phyloP scores from a whole-genome alignment of 1,139 yeast genomes.

The Lodderomyces oxycetoniae region DNA sequence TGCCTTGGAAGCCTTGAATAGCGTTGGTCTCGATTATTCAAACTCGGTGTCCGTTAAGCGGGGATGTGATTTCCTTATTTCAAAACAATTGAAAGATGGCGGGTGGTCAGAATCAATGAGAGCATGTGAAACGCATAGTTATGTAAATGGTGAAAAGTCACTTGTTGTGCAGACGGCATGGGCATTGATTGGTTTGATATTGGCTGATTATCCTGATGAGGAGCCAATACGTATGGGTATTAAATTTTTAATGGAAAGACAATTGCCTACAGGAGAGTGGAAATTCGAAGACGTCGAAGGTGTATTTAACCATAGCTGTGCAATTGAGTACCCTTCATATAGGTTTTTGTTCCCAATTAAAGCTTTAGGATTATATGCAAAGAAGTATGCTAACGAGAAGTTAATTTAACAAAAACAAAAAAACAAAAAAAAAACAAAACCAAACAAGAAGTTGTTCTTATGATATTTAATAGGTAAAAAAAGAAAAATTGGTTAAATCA shows the following conservation, averaged over 20 bases:
- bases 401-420: neutral
- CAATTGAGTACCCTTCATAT: constrained; percentile 94
- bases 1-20: constrained; percentile 84
- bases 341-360: constrained; percentile 86
- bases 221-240: constrained; percentile 62
- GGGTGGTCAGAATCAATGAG: constrained; percentile 96
- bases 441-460: neutral
- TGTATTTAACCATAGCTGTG: constrained; percentile 87
- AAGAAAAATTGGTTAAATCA: no score
- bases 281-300: constrained; percentile 85
- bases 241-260: constrained; percentile 60
- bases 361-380: constrained; percentile 76
- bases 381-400: constrained; percentile 18
- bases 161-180: constrained; percentile 90
- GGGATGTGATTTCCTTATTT: constrained; percentile 82
- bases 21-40: constrained; percentile 59
- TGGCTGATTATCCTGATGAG: constrained; percentile 76
- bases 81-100: constrained; percentile 79
- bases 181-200: constrained; percentile 77
- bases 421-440: neutral
- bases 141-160: constrained; percentile 56
- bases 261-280: constrained; percentile 79
- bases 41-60: constrained; percentile 58
- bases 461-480: no score
- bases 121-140: constrained; percentile 77